Evolutionary conservation across 2,329 filamentous ascomycete species (phyloP).

Genomic region (Chrysoporthe deuterocubensis): DNA sequence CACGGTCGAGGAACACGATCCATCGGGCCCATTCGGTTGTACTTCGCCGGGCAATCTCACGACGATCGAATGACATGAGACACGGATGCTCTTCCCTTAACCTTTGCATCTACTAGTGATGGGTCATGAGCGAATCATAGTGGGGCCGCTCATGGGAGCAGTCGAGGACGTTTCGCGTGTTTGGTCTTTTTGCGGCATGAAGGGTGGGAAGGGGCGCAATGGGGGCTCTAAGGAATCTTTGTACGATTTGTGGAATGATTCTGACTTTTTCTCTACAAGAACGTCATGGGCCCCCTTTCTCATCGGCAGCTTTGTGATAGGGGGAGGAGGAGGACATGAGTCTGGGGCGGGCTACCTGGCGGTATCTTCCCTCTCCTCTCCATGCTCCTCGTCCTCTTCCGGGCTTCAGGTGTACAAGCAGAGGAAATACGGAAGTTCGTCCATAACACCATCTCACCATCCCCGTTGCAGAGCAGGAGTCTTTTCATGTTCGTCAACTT

Average conservation of each 20-base stretch:
- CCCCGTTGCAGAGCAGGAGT: slow-evolving; percentile 27
- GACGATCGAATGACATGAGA: slow-evolving; percentile 54
- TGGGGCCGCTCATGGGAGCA: slow-evolving; percentile 34
- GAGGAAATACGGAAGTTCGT: slow-evolving; percentile 24
- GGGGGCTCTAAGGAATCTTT: slow-evolving; percentile 38
- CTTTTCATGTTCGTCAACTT: slow-evolving; percentile 27
- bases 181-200: slow-evolving; percentile 34
- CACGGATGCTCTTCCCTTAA: slow-evolving; percentile 45
- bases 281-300: slow-evolving; percentile 26
- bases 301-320: slow-evolving; percentile 25
- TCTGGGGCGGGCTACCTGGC: slow-evolving; percentile 17
- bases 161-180: slow-evolving; percentile 34
- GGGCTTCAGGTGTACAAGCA: slow-evolving; percentile 22
- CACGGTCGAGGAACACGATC: slow-evolving; percentile 39
- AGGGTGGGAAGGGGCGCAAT: slow-evolving; percentile 39
- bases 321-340: slow-evolving; percentile 19
- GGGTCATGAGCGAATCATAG: slow-evolving; percentile 33
- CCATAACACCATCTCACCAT: slow-evolving; percentile 24
- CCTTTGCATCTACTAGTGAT: slow-evolving; percentile 40
- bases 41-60: slow-evolving; percentile 59
- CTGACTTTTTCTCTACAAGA: slow-evolving; percentile 26
- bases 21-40: slow-evolving; percentile 59
- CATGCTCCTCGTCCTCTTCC: slow-evolving; percentile 23
- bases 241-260: slow-evolving; percentile 43
- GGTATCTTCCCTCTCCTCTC: slow-evolving; percentile 14